Evolutionary conservation across 1,284 basidiomycete genomes (phyloP).

Genomic region (Heterobasidion parviporum): DNA sequence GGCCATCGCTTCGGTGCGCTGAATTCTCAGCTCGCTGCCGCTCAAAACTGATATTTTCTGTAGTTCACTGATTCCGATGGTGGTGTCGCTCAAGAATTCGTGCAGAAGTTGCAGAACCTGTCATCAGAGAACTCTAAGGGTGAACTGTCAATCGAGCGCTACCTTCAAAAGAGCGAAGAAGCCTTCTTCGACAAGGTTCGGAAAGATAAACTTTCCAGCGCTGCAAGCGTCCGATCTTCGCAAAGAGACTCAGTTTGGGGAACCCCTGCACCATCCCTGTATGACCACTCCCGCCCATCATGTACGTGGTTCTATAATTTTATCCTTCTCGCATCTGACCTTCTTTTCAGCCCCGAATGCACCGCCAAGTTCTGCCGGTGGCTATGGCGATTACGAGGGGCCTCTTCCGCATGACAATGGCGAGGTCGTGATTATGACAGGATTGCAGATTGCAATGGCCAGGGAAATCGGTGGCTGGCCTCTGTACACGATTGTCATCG

Average conservation of each 20-base stretch:
- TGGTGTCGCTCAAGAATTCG: conserved; percentile 82
- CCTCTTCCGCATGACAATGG: conserved; percentile 42
- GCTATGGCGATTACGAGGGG: conserved; percentile 37
- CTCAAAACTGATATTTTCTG: conserved; percentile 4
- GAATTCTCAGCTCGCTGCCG: background rate
- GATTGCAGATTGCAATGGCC: conserved; percentile 74
- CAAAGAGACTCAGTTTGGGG: conserved; percentile 79
- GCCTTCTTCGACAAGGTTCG: conserved; percentile 86
- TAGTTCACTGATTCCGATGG: conserved; percentile 90
- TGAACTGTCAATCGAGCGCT: conserved; percentile 88
- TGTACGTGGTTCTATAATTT: conserved; percentile 39
- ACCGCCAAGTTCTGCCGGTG: conserved; percentile 25
- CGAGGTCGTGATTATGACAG: conserved; percentile 64
- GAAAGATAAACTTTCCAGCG: conserved; percentile 76
- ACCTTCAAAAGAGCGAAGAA: conserved; percentile 84
- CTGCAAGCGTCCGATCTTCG: conserved; percentile 70
- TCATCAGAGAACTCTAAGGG: conserved; percentile 83
- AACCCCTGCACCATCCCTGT: conserved; percentile 57
- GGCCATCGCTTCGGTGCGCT: conserved; percentile 74
- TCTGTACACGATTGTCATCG: conserved; percentile 83
- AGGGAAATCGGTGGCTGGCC: conserved; percentile 80
- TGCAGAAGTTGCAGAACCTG: conserved; percentile 74
- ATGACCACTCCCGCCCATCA: conserved; percentile 58
- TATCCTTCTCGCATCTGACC: conserved; percentile 6
- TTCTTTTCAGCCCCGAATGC: conserved; percentile 46